Percentiles rank a stretch among this genome's conserved stretches.
Conservation (phyloP, 116 monocot species). For the Dioscorea cayenensis region DNA sequence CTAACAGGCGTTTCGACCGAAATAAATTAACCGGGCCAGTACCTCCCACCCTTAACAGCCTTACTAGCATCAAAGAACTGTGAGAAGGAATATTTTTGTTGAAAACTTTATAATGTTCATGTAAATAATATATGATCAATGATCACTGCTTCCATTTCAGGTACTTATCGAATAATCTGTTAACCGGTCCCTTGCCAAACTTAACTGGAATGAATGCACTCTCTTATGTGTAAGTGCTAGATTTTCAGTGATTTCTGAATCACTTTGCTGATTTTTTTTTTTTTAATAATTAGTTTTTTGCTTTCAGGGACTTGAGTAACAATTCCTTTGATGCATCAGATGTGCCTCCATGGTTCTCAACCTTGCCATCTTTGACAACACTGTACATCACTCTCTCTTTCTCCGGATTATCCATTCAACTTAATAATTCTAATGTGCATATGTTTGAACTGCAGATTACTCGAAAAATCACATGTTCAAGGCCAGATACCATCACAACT, state of each 20-base stretch:
- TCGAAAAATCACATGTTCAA: no score
- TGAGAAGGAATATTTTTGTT: conserved; percentile 26
- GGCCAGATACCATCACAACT: no score
- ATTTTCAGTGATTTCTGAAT: not conserved
- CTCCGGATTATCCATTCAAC: no score
- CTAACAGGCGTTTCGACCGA: conserved; percentile 65
- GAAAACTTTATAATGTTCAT: not conserved
- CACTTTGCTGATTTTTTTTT: not conserved
- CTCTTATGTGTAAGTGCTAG: conserved; percentile 55
- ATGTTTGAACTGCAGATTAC: no score
- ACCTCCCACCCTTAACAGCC: conserved; percentile 58
- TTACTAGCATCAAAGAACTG: conserved; percentile 56
- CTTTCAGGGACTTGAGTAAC: conserved; percentile 81
- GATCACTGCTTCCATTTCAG: conserved; percentile 25
- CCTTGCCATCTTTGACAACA: no score
- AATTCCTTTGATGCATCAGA: conserved; percentile 65
- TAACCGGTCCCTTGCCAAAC: conserved; percentile 66
- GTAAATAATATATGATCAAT: no score
- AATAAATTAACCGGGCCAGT: conserved; percentile 47
- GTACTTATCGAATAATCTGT: conserved; percentile 62
- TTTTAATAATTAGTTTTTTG: not conserved
- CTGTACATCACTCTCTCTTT: no score
- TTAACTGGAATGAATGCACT: conserved; percentile 55
- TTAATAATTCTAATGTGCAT: no score
- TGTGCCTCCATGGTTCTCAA: conserved; percentile 66